Conservation (phyloP, 441 rosid genomes). For the Gossypium davidsonii region DNA sequence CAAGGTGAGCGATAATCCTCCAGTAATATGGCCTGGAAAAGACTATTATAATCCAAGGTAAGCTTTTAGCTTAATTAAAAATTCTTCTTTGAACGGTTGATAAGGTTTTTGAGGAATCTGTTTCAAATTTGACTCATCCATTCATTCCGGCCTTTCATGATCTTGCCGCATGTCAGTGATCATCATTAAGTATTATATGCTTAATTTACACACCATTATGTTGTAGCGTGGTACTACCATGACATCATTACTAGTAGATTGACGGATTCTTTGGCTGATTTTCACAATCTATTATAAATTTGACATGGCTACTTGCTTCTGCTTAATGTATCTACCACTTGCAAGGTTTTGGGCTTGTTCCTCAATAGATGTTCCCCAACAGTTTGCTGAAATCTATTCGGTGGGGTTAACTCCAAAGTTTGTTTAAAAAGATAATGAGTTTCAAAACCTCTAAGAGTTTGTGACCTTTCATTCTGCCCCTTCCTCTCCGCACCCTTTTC, state of each 20-base stretch:
- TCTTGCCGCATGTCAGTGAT: background rate
- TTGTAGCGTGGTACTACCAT: background rate
- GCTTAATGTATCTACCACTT: background rate
- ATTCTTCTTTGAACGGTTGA: background rate
- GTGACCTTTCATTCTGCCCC: background rate
- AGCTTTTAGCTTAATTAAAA: conserved; percentile 1
- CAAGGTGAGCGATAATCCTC: conserved; percentile 75
- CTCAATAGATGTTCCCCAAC: background rate
- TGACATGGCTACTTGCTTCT: conserved; percentile 8
- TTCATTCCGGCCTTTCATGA: background rate
- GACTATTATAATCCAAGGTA: conserved; percentile 98
- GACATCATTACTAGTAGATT: background rate
- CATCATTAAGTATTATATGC: background rate
- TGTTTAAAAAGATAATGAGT: background rate
- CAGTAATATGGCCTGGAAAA: conserved; percentile 87
- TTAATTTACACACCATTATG: background rate
- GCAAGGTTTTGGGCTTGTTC: background rate
- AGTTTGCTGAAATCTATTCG: background rate
- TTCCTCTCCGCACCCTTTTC: background rate
- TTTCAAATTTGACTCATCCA: background rate
- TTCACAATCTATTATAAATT: background rate
- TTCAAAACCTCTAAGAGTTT: background rate
- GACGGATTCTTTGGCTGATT: background rate
- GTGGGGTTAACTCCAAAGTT: background rate
- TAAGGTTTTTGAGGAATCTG: background rate